Evolutionary conservation across 106 monocot species (phyloP), one percentile per base, ranked within the genome.

Genomic region (Gastrodia elata): DNA sequence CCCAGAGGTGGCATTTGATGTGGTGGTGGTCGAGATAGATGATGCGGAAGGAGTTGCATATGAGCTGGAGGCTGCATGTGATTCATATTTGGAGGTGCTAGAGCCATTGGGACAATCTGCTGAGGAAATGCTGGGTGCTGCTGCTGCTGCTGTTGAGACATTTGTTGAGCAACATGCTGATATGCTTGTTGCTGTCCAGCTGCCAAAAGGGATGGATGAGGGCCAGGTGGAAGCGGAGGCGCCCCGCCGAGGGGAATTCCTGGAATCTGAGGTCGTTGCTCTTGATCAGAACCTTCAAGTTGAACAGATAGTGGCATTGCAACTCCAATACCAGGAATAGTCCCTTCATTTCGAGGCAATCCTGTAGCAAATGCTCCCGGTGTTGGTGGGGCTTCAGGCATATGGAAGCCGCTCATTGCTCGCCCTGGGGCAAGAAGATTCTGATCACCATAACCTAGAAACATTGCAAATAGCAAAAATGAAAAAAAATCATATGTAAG

Each of bases 191-290:
- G 93, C 74, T 89, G 90, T 8, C 74, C 77, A 81, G 88, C 73
- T 22, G 83, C 83, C 68, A 98, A 71, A 56, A 93, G 86, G 18
- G 97, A 98, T 56, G 93, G 97, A 83, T 93, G 97, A 8, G 93
- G 97, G 15, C 97, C 97, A 0, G 93, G 97, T 43, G 97, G 97
- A 73, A 98, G 90, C 65, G 97, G 97, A 44, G 97, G 97, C 64
- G 88, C 91, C 32, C 77, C 83, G 42, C 71, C 65, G 71, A 83
- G 80, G 34, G 80, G n/a, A 81, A 88, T 39, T 67, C 81, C 80
- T 1, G 89, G 87, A 75, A 87, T 83, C 30, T 78, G 52, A 52
- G 78, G 87, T 38, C 90, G 77, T 70, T 80, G 87, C 25, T 91
- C 90, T 72, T 86, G 88, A 76, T 98, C 93, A 32, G 90, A 80